A percentile compares a stretch with the other conserved stretches of the same genome.
These are phyloP conservation scores for Favolaschia claudopus DNA, from an alignment of 768 basidiomycete genomes.

Conservation along the genomic window DNA sequence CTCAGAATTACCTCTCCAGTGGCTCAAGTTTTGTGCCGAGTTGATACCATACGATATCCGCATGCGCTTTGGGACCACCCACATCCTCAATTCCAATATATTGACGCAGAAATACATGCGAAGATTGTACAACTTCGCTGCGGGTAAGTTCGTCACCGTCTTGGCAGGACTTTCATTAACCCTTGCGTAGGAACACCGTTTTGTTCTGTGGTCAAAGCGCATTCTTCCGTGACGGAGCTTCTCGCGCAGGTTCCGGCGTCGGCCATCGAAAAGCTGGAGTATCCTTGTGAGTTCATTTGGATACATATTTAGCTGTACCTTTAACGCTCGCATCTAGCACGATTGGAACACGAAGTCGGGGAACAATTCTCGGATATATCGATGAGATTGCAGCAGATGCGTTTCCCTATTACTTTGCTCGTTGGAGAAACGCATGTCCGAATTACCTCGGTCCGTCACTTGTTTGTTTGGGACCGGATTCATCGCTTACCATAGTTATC, in stretches of 20 bases:
- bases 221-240: slow-evolving; percentile 70
- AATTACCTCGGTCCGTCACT: slow-evolving; percentile 71
- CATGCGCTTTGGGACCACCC: slow-evolving; percentile 62
- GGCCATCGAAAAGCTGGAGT: slow-evolving; percentile 53
- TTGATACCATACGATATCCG: slow-evolving; percentile 77
- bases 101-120: slow-evolving; percentile 78
- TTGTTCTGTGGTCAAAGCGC: slow-evolving; percentile 61
- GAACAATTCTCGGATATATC: slow-evolving; percentile 67
- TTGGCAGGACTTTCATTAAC: background rate
- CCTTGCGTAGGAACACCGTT: slow-evolving; percentile 55
- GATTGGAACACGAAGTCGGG: slow-evolving; percentile 65
- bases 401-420: slow-evolving; percentile 74
- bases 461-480: background rate
- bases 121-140: slow-evolving; percentile 76
- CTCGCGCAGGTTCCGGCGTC: slow-evolving; percentile 60
- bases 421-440: slow-evolving; percentile 77
- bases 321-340: slow-evolving; percentile 46
- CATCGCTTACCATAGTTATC: slow-evolving; percentile 1
- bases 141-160: slow-evolving; percentile 42
- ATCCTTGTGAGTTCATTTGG: slow-evolving; percentile 59
- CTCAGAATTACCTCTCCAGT: slow-evolving; percentile 83
- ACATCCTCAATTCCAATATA: slow-evolving; percentile 78
- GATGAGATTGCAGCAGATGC: slow-evolving; percentile 72
- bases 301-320: background rate
- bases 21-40: slow-evolving; percentile 81